Percentiles rank a stretch among this genome's conserved stretches.
Evolutionary conservation across 2,329 filamentous ascomycete genomes (phyloP).

Genomic region (Fusarium denticulatum): DNA sequence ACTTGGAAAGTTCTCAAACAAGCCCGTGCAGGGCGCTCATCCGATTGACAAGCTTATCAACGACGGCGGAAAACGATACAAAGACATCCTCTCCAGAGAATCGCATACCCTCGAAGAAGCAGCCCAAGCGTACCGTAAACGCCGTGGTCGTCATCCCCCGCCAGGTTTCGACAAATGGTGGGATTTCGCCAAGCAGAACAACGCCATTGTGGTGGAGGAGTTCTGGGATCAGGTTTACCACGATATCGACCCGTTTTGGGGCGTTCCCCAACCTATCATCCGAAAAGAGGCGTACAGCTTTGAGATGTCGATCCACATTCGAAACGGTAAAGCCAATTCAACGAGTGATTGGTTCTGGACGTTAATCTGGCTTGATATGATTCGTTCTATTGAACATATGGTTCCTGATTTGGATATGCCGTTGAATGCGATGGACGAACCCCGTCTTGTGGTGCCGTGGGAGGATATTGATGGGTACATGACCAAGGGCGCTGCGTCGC

Average conservation of each 20-base stretch:
- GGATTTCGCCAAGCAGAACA: slow-evolving; percentile 61
- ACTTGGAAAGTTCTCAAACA: not conserved
- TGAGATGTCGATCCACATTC: slow-evolving; percentile 70
- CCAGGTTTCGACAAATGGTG: slow-evolving; percentile 72
- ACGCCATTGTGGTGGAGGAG: slow-evolving; percentile 67
- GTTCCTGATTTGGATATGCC: slow-evolving; percentile 75
- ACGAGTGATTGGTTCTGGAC: slow-evolving; percentile 68
- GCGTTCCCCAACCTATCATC: slow-evolving; percentile 57
- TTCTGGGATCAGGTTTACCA: slow-evolving; percentile 73
- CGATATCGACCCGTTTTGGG: slow-evolving; percentile 69
- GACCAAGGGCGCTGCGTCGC: slow-evolving; percentile 60
- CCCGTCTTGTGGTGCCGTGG: slow-evolving; percentile 70
- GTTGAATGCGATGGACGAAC: slow-evolving; percentile 74
- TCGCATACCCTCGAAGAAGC: slow-evolving; percentile 63
- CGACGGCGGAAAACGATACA: slow-evolving; percentile 55
- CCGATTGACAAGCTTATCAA: slow-evolving; percentile 65
- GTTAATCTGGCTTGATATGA: slow-evolving; percentile 64
- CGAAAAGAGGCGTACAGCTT: slow-evolving; percentile 63
- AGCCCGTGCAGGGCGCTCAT: slow-evolving; percentile 46
- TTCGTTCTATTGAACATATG: slow-evolving; percentile 61
- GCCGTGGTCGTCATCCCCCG: slow-evolving; percentile 69
- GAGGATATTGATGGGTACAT: slow-evolving; percentile 68
- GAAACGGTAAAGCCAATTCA: slow-evolving; percentile 61
- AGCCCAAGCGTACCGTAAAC: slow-evolving; percentile 66
- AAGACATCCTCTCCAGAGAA: slow-evolving; percentile 53